Percentiles rank a stretch among this genome's conserved stretches.
Conservation (phyloP, 306 rosid species). For the Sechiopsis laciniata region DNA sequence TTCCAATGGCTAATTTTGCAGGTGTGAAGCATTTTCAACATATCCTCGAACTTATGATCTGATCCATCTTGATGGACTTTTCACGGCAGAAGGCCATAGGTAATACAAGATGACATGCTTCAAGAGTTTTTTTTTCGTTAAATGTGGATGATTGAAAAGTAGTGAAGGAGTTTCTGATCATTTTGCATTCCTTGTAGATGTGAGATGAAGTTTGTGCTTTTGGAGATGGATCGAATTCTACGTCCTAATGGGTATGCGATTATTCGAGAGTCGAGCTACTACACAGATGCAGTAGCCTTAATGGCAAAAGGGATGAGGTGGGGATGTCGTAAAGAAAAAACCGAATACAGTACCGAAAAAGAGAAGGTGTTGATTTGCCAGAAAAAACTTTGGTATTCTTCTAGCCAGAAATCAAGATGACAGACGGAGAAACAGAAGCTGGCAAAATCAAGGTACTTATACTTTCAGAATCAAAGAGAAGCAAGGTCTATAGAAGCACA, state of each 20-base stretch:
- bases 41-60: constrained; percentile 96
- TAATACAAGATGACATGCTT: constrained; percentile 21
- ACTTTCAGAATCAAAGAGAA: constrained; percentile 31
- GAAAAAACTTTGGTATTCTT: constrained; percentile 80
- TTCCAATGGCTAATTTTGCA: constrained; percentile 28
- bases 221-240: constrained; percentile 92
- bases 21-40: constrained; percentile 98
- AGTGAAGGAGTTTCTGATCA: constrained; percentile 7
- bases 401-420: constrained; percentile 53
- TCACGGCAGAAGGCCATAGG: constrained; percentile 92
- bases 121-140: not conserved
- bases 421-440: not conserved
- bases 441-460: constrained; percentile 4
- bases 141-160: not conserved
- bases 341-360: constrained; percentile 53
- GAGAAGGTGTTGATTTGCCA: constrained; percentile 90
- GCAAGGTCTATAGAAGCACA: constrained; percentile 41
- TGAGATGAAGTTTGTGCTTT: constrained; percentile 75
- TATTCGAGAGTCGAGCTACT: constrained; percentile 72
- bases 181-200: constrained; percentile 45
- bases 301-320: constrained; percentile 71
- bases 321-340: constrained; percentile 70
- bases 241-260: constrained; percentile 68
- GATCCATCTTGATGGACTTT: constrained; percentile 88
- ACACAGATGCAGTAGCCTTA: constrained; percentile 59